Conservation (phyloP, 2,329 filamentous ascomycete genomes). For the Fusarium sp. region DNA sequence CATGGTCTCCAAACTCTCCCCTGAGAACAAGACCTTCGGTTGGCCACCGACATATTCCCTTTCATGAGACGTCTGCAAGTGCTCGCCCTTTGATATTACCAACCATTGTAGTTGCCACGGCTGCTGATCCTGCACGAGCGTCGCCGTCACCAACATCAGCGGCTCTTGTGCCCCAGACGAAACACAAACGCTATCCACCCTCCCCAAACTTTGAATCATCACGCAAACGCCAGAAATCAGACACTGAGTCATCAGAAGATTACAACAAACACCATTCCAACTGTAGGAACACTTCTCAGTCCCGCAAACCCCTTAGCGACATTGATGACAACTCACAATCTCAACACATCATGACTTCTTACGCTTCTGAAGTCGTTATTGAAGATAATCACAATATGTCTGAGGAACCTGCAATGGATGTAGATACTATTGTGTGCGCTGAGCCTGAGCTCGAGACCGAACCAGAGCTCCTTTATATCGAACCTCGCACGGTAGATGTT, state of each 20-base stretch:
- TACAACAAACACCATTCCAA: not conserved
- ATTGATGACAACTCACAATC: constrained; percentile 45
- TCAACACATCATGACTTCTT: constrained; percentile 17
- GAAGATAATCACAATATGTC: not conserved
- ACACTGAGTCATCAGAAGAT: constrained; percentile 6
- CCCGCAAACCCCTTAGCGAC: constrained; percentile 40
- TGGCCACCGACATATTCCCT: not conserved
- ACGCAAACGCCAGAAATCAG: constrained; percentile 39
- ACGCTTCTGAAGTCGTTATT: not conserved
- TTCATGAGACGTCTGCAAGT: not conserved
- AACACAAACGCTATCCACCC: constrained; percentile 10
- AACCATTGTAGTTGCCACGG: constrained; percentile 17
- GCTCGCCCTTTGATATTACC: not conserved
- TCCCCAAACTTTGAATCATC: constrained; percentile 4
- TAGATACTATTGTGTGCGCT: not conserved
- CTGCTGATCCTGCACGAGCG: constrained; percentile 24
- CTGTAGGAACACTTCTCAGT: not conserved
- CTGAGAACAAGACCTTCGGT: constrained; percentile 4
- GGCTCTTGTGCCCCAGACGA: not conserved
- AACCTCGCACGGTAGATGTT: not conserved
- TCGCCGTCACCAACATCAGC: not conserved
- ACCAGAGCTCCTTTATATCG: not conserved
- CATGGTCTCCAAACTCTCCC: constrained; percentile 36
- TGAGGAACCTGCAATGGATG: constrained; percentile 1
- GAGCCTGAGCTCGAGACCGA: constrained; percentile 6